These are phyloP conservation scores for Gardenia jasminoides DNA, from an alignment of 257 asterid genomes.

Conservation along the genomic window DNA sequence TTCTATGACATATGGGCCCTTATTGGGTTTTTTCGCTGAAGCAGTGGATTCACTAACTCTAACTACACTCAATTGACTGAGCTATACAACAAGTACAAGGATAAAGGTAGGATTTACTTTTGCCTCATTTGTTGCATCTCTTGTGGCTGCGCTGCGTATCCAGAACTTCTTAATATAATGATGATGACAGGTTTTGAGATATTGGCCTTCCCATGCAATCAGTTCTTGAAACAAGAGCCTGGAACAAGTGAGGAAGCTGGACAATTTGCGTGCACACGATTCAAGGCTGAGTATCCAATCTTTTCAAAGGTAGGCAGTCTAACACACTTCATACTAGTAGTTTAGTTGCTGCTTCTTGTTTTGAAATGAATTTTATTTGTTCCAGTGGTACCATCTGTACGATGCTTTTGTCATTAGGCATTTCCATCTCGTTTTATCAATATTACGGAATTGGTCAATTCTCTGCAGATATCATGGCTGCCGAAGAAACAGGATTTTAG, in stretches of 20 bases:
- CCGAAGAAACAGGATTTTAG: too few relatives aligned
- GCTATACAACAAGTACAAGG: conserved; percentile 58
- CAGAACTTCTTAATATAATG: background rate
- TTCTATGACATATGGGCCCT: background rate
- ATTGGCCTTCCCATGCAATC: conserved; percentile 92
- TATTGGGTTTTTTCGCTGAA: conserved; percentile 21
- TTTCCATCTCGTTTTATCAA: background rate
- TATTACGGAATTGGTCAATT: background rate
- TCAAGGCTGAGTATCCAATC: conserved; percentile 84
- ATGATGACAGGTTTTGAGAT: conserved; percentile 72
- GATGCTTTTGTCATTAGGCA: background rate
- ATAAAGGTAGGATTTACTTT: conserved; percentile 48
- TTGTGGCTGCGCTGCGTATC: background rate
- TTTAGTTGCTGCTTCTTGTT: background rate
- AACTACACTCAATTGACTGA: conserved; percentile 79
- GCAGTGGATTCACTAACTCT: conserved; percentile 69
- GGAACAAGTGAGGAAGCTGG: conserved; percentile 74
- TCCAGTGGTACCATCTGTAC: too few relatives aligned
- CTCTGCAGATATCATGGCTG: background rate
- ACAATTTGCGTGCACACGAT: conserved; percentile 79
- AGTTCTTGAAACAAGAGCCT: conserved; percentile 85
- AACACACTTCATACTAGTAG: background rate
- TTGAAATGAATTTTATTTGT: background rate
- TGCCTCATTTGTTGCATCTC: background rate
- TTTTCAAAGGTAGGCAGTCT: conserved; percentile 60